Evolutionary conservation across 2,329 filamentous ascomycete genomes (phyloP).

Genomic region (Neofusicoccum parvum): DNA sequence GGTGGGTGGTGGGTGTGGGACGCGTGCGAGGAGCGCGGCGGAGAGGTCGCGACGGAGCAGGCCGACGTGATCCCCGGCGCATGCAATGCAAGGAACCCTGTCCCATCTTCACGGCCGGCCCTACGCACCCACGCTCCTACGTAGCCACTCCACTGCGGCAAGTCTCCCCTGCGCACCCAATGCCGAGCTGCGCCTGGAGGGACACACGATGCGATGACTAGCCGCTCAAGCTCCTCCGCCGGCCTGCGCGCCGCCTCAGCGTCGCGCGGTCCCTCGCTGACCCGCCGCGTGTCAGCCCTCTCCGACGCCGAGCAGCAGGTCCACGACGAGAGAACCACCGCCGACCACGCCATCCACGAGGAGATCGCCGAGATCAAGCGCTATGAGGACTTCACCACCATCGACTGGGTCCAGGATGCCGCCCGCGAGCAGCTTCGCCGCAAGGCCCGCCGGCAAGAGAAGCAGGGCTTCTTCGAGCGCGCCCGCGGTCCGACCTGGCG

Average conservation of each 20-base stretch:
- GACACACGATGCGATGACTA: constrained; percentile 48
- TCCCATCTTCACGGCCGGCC: background rate
- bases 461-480: constrained; percentile 71
- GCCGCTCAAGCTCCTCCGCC: constrained; percentile 41
- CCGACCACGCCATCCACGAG: constrained; percentile 77
- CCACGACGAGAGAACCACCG: constrained; percentile 53
- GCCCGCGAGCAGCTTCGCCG: constrained; percentile 84
- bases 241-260: constrained; percentile 48
- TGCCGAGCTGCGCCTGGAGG: constrained; percentile 12
- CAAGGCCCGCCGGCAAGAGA: constrained; percentile 72
- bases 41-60: constrained; percentile 12
- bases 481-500: constrained; percentile 75
- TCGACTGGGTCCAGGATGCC: constrained; percentile 99
- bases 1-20: background rate
- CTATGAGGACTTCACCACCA: constrained; percentile 98
- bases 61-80: constrained; percentile 4
- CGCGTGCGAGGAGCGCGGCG: constrained; percentile 11
- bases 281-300: constrained; percentile 68
- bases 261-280: constrained; percentile 57
- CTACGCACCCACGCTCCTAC: background rate
- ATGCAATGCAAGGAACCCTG: constrained; percentile 11
- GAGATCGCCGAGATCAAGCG: constrained; percentile 98
- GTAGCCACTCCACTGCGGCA: constrained; percentile 3
- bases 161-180: constrained; percentile 5
- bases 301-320: constrained; percentile 67